A percentile compares a stretch with the other conserved stretches of the same genome.
Evolutionary conservation across 257 asterid species (phyloP).

Genomic region (Jasminum sambac): DNA sequence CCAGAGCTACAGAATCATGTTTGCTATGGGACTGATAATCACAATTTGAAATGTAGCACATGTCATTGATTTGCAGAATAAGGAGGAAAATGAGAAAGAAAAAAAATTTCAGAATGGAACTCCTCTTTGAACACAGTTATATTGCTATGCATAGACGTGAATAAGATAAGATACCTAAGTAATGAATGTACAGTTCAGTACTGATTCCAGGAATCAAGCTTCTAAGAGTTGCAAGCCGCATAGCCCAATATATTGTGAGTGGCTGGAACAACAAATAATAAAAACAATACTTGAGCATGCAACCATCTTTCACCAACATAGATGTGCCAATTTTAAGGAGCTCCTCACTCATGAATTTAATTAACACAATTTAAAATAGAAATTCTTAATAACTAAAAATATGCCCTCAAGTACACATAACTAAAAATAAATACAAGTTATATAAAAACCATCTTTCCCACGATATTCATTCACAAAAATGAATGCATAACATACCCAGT

Average conservation of each 20-base stretch:
- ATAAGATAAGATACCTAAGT: conserved; percentile 59
- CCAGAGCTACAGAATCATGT: not conserved
- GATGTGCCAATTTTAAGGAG: not conserved
- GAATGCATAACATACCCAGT: conserved; percentile 63
- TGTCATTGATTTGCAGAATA: not conserved
- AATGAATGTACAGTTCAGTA: conserved; percentile 64
- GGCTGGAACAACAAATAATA: conserved; percentile 53
- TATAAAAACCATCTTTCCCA: not conserved
- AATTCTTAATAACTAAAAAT: not conserved
- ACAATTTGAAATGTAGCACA: not conserved
- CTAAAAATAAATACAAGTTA: not conserved
- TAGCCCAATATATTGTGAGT: conserved; percentile 67
- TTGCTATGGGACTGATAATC: conserved; percentile 6
- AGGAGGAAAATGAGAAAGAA: conserved; percentile 1
- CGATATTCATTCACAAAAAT: conserved; percentile 9
- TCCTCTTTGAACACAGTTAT: conserved; percentile 17
- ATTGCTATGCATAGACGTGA: not conserved
- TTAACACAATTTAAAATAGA: not conserved
- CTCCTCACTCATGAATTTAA: not conserved
- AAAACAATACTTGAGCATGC: conserved; percentile 19
- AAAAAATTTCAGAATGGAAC: conserved; percentile 11
- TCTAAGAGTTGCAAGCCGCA: conserved; percentile 55
- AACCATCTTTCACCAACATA: conserved; percentile 16
- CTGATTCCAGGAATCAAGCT: conserved; percentile 49
- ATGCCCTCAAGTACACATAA: not conserved